These are phyloP conservation scores for Colletotrichum shisoi DNA, from an alignment of 2,329 filamentous ascomycete genomes.

Conservation along the genomic window DNA sequence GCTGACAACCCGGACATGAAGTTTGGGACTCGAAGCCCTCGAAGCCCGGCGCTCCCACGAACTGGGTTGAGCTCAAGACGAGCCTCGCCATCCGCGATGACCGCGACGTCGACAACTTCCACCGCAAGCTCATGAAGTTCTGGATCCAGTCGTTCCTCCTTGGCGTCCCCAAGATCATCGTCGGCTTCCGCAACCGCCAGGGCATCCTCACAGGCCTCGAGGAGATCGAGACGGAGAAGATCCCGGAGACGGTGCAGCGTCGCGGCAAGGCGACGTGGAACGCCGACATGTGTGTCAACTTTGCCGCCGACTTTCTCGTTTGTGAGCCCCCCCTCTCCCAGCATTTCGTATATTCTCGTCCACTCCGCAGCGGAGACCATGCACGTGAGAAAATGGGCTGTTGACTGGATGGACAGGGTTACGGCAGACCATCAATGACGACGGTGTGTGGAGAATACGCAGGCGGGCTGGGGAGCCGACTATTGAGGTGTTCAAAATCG, in stretches of 20 bases:
- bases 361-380: neutral
- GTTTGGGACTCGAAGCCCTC: slow-evolving; percentile 85
- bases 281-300: slow-evolving; percentile 92
- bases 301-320: slow-evolving; percentile 77
- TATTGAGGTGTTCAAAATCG: slow-evolving; percentile 78
- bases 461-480: slow-evolving; percentile 67
- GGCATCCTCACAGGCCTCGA: slow-evolving; percentile 77
- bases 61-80: slow-evolving; percentile 97
- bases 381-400: neutral
- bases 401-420: slow-evolving; percentile 59
- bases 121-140: slow-evolving; percentile 91
- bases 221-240: slow-evolving; percentile 79
- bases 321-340: slow-evolving; percentile 62
- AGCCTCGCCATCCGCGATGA: slow-evolving; percentile 73
- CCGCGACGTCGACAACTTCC: slow-evolving; percentile 76
- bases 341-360: neutral
- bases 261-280: slow-evolving; percentile 78
- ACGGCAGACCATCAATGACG: slow-evolving; percentile 68
- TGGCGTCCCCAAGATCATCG: slow-evolving; percentile 88
- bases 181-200: slow-evolving; percentile 80
- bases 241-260: slow-evolving; percentile 78
- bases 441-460: slow-evolving; percentile 82
- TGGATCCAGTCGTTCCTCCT: slow-evolving; percentile 97
- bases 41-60: slow-evolving; percentile 71
- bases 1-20: slow-evolving; percentile 23